These are phyloP conservation scores for Trichophyton schoenleinii DNA, from an alignment of 2,329 filamentous ascomycete genomes.

Conservation along the genomic window DNA sequence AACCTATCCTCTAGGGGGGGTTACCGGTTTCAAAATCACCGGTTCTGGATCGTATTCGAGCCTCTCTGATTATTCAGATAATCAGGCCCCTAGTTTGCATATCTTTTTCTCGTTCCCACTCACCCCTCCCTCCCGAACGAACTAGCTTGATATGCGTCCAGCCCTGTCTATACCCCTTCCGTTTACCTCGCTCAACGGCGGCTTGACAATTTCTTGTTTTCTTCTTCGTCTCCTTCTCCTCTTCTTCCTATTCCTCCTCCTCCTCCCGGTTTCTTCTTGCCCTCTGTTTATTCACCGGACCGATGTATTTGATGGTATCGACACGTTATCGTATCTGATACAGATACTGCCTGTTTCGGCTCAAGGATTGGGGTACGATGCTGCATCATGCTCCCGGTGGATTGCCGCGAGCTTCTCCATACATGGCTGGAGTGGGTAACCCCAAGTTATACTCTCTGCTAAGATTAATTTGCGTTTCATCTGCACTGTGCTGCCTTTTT, in stretches of 20 bases:
- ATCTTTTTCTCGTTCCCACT: not conserved
- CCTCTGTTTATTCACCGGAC: not conserved
- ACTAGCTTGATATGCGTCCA: not conserved
- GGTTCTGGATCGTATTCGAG: constrained; percentile 4
- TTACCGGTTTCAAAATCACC: not conserved
- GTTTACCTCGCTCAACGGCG: not conserved
- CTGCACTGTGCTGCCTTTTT: not conserved
- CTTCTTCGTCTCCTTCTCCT: not conserved
- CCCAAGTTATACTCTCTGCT: not conserved
- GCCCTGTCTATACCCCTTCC: not conserved
- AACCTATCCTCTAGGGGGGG: not conserved
- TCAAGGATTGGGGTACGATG: not conserved
- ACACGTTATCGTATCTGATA: not conserved
- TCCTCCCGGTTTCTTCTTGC: not conserved
- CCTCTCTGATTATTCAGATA: constrained; percentile 4
- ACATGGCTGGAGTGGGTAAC: too few relatives aligned
- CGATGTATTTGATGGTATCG: not conserved
- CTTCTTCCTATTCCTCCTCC: not conserved
- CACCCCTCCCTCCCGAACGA: not conserved
- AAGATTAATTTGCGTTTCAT: constrained; percentile 2
- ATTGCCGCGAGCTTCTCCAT: not conserved
- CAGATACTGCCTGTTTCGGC: not conserved
- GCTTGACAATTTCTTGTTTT: not conserved
- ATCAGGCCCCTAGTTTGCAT: not conserved
- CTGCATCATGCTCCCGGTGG: not conserved